A percentile compares a stretch with the other conserved stretches of the same genome.
phyloP scores from a whole-genome alignment of 768 basidiomycete genomes.

The Chlorophyllum brunneum region DNA sequence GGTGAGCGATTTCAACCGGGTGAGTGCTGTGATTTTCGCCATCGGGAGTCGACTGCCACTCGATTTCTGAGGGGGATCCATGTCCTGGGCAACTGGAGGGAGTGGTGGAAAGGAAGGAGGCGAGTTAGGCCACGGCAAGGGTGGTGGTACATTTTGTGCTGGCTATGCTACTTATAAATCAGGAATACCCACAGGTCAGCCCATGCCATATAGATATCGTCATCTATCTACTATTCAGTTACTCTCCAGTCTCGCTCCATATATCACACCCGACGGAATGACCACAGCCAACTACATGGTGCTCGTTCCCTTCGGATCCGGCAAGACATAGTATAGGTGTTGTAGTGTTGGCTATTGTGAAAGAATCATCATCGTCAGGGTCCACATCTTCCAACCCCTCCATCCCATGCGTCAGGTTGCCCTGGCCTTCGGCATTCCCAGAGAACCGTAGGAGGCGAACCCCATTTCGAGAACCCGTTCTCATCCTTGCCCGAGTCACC shows the following conservation, averaged over 20 bases:
- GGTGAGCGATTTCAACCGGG: conserved; percentile 33
- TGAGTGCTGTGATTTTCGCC: conserved; percentile 30
- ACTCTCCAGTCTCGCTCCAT: conserved; percentile 28
- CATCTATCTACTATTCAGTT: neutral
- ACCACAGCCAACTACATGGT: conserved; percentile 36
- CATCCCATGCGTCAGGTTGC: conserved; percentile 23
- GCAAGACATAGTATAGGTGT: conserved; percentile 40
- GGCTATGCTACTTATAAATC: neutral
- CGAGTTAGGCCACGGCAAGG: neutral
- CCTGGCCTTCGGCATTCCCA: conserved; percentile 19
- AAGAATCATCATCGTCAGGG: conserved; percentile 24
- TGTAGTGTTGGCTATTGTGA: conserved; percentile 16
- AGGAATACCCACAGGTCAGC: neutral
- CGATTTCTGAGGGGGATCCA: conserved; percentile 2
- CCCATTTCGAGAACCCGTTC: conserved; percentile 44
- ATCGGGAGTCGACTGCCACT: conserved; percentile 19
- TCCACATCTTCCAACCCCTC: conserved; percentile 34
- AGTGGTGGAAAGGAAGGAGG: neutral
- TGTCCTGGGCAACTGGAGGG: neutral
- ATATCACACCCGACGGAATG: conserved; percentile 33
- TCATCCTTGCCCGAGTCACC: conserved; percentile 43
- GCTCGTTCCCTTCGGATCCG: conserved; percentile 22
- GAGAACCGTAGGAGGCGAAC: conserved; percentile 39
- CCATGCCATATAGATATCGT: neutral
- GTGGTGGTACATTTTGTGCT: neutral